Percentiles rank a stretch among this genome's conserved stretches.
Evolutionary conservation across 371 early-diverging fungal genomes (phyloP).

Genomic region (Mortierella sp.): DNA sequence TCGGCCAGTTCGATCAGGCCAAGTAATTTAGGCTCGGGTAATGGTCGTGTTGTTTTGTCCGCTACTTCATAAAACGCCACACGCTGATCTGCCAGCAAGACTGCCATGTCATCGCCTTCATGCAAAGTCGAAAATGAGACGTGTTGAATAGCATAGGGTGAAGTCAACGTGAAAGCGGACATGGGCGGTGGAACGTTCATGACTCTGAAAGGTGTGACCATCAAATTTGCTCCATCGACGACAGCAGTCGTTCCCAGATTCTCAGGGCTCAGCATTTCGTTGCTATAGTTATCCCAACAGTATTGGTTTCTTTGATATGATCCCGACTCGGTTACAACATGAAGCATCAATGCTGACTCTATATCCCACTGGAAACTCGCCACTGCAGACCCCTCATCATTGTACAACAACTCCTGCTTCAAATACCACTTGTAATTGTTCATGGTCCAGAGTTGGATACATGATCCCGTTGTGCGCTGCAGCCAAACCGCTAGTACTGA

Average conservation of each 20-base stretch:
- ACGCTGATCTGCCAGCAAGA: conserved; percentile 65
- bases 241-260: conserved; percentile 82
- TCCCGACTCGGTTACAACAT: conserved; percentile 67
- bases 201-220: conserved; percentile 88
- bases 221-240: conserved; percentile 77
- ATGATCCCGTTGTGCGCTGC: conserved; percentile 37
- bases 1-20: conserved; percentile 39
- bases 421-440: conserved; percentile 97
- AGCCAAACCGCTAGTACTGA: conserved; percentile 85
- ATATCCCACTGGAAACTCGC: conserved; percentile 78
- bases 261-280: conserved; percentile 64
- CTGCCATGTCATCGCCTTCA: conserved; percentile 78
- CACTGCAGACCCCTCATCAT: conserved; percentile 55
- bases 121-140: conserved; percentile 74
- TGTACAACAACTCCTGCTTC: conserved; percentile 79
- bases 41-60: conserved; percentile 41
- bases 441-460: conserved; percentile 91
- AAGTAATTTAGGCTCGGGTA: conserved; percentile 49
- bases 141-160: conserved; percentile 64
- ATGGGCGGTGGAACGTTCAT: conserved; percentile 97
- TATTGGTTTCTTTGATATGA: conserved; percentile 68
- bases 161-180: conserved; percentile 65
- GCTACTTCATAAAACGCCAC: conserved; percentile 60
- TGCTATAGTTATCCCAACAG: conserved; percentile 68
- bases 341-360: conserved; percentile 73